Percentiles rank a stretch among this genome's conserved stretches.
phyloP scores from a whole-genome alignment of 768 basidiomycete species.

The Podaxis carcinomalis region DNA sequence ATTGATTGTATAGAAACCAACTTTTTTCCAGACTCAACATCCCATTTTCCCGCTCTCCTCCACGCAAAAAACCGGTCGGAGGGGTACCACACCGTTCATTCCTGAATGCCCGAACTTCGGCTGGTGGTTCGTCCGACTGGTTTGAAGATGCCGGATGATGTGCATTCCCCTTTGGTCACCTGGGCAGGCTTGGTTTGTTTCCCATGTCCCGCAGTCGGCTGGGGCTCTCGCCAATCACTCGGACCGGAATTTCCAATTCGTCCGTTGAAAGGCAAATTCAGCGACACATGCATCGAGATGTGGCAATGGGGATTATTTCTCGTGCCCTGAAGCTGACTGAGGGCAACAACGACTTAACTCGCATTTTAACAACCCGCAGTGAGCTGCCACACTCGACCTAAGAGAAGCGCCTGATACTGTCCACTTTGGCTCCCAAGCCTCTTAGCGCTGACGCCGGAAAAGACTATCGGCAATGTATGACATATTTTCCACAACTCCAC shows the following conservation, averaged over 20 bases:
- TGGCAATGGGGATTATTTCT: neutral
- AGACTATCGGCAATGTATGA: neutral
- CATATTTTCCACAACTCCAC: slow-evolving; percentile 1
- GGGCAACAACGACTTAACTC: neutral
- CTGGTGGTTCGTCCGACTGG: slow-evolving; percentile 5
- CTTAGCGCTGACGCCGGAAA: neutral
- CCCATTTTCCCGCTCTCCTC: neutral
- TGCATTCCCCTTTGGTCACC: neutral
- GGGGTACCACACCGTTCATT: neutral
- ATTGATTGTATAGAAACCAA: neutral
- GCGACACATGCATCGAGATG: neutral
- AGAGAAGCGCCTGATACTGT: neutral
- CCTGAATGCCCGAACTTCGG: neutral
- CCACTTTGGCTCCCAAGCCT: neutral
- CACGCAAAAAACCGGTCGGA: neutral
- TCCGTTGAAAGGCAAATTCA: neutral
- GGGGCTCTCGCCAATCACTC: neutral
- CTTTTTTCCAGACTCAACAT: neutral
- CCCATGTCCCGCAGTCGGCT: neutral
- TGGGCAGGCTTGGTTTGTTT: neutral
- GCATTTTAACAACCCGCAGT: neutral
- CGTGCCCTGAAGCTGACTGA: neutral
- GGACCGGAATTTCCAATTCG: slow-evolving; percentile 2
- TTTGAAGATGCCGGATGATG: slow-evolving; percentile 5
- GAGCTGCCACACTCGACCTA: neutral